Base-by-base conservation (phyloP, 1,284 basidiomycete species). In the Ustilago bromivora region DNA sequence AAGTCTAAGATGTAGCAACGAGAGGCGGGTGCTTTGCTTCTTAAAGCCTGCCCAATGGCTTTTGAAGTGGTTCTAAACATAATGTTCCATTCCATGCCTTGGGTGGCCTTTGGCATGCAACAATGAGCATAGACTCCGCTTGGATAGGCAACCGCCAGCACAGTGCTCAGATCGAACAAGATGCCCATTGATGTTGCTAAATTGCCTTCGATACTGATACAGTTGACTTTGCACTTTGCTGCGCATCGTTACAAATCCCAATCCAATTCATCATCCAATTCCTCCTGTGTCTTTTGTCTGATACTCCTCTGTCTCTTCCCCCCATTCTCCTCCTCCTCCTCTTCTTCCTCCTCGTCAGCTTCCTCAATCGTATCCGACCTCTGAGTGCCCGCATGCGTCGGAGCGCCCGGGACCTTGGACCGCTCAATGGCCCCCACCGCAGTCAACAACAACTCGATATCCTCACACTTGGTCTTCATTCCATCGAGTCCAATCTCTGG, bases 391-490 rank as follows among this genome's bases (percentile, higher is more conserved):
- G 58, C 9, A 46, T 72, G 58, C 23, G 74, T 71, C 31, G 72
- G 53, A 17, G 73, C 63, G 19, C 79, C 79, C 0, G 81, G 79
- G 12, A 82, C 67, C 11, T 64, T 51, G 1, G 74, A 78, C 13
- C 70, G 59, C 19, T 85, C 78, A 23, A 86, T 77, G 8, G 75
- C 84, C 2, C 83, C 84, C 1, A 82, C 78, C 6, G 84, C 84
- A 0, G 82, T 78, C 19, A 86, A 66, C 11, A 86, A 53, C 13
- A 86, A 57, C 64, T 86, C 84, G 53, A 86, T 83, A 55, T 86
- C 84, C 88, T 93, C 91, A n/a, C 92, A 88, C 43, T 89, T 90
- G 55, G 94, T 96, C 90, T 86, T 90, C 89, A 88, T 93, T 89
- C 79, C 92, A 89, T 86, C 85, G 54, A 87, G 69, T 0, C 85